These are phyloP conservation scores for Podila clonocystis DNA, from an alignment of 192 early-diverging fungal genomes.

Conservation along the genomic window DNA sequence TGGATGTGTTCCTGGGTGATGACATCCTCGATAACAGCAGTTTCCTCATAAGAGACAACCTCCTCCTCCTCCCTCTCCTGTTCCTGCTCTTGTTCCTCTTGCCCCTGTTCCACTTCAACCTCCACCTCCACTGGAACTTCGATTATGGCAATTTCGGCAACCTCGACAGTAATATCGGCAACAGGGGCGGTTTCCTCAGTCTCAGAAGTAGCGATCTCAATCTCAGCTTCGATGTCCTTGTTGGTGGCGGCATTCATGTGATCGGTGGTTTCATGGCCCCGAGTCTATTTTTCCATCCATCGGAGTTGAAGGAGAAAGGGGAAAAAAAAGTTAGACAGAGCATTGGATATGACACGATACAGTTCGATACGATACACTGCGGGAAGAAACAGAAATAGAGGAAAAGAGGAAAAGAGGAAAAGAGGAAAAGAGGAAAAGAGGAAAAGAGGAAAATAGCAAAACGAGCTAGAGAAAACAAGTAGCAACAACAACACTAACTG, in stretches of 20 bases:
- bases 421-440: background rate
- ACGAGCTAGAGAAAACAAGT: background rate
- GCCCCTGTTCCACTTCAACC: background rate
- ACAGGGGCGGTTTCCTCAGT: background rate
- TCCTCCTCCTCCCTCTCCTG: conserved; percentile 12
- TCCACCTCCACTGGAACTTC: background rate
- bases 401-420: background rate
- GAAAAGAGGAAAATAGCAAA: background rate
- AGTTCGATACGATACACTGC: too few relatives aligned
- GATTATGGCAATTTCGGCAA: background rate
- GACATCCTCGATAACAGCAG: background rate
- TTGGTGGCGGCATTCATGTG: conserved; percentile 2
- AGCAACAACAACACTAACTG: too few relatives aligned
- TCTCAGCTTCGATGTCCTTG: background rate
- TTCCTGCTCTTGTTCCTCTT: conserved; percentile 8
- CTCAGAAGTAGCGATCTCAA: conserved; percentile 3
- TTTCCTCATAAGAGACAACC: background rate
- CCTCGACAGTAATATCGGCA: background rate
- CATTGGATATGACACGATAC: background rate
- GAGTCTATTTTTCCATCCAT: background rate
- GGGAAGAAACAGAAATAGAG: background rate
- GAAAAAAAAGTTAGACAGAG: conserved; percentile 1
- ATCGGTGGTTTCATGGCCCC: background rate
- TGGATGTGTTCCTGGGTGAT: background rate
- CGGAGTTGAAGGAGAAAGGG: background rate